Evolutionary conservation across 768 basidiomycete species (phyloP).

Genomic region (Hygrophorus pudorinus): DNA sequence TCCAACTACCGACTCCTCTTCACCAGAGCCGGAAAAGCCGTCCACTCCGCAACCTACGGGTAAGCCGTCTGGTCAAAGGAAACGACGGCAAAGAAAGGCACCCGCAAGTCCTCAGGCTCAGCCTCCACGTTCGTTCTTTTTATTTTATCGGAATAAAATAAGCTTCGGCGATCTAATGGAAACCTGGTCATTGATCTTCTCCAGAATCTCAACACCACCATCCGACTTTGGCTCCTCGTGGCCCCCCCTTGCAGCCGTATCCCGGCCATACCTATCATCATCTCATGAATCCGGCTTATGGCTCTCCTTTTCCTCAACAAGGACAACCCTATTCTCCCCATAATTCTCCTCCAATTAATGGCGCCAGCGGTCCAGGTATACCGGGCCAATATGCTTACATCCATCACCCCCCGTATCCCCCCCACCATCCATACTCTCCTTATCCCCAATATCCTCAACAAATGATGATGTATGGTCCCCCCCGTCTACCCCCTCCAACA

Average conservation of each 20-base stretch:
- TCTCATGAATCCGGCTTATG: slow-evolving; percentile 15
- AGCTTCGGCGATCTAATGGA: slow-evolving; percentile 15
- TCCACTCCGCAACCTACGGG: slow-evolving; percentile 28
- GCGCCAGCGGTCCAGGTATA: slow-evolving; percentile 28
- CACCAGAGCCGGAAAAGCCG: neutral
- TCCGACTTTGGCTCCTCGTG: slow-evolving; percentile 15
- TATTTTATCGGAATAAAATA: neutral
- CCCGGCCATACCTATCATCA: slow-evolving; percentile 23
- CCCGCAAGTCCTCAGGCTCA: slow-evolving; percentile 8
- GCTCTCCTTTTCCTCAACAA: slow-evolving; percentile 8
- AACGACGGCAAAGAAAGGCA: slow-evolving; percentile 43
- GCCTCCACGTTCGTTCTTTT: neutral
- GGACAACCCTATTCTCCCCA: slow-evolving; percentile 1
- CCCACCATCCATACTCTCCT: slow-evolving; percentile 49
- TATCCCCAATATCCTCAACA: slow-evolving; percentile 60
- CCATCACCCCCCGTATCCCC: slow-evolving; percentile 46
- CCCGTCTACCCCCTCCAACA: slow-evolving; percentile 18
- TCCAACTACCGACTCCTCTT: neutral
- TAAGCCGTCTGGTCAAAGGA: slow-evolving; percentile 25
- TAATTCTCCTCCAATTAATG: slow-evolving; percentile 22
- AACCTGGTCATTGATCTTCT: neutral
- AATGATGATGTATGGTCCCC: slow-evolving; percentile 60
- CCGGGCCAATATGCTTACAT: slow-evolving; percentile 25
- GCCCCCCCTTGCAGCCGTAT: slow-evolving; percentile 43
- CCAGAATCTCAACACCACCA: slow-evolving; percentile 19